A percentile compares a stretch with the other conserved stretches of the same genome.
phyloP scores from a whole-genome alignment of 495 filamentous ascomycete genomes.

The Pyronema omphalodes region DNA sequence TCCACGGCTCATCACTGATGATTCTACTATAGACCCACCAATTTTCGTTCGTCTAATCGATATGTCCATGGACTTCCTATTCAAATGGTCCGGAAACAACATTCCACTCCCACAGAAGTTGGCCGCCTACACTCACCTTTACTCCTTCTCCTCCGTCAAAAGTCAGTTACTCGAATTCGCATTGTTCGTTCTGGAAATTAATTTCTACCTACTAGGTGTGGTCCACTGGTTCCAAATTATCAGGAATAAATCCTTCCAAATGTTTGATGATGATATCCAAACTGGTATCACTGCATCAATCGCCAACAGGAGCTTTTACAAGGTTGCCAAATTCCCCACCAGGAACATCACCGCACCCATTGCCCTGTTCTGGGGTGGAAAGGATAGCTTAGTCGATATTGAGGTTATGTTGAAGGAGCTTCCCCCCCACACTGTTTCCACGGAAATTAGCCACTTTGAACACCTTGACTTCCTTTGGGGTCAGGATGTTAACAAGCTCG shows the following conservation, averaged over 20 bases:
- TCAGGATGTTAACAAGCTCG: slow-evolving; percentile 57
- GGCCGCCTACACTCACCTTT: slow-evolving; percentile 89
- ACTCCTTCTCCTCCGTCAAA: slow-evolving; percentile 90
- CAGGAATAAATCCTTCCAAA: slow-evolving; percentile 82
- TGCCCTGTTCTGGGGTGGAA: slow-evolving; percentile 80
- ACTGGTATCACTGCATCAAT: slow-evolving; percentile 34
- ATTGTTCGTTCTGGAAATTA: background rate
- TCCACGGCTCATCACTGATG: background rate
- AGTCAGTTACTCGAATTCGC: slow-evolving; percentile 32
- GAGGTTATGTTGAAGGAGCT: slow-evolving; percentile 76
- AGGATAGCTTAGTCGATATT: slow-evolving; percentile 90
- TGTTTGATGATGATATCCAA: slow-evolving; percentile 90
- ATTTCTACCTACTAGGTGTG: slow-evolving; percentile 1
- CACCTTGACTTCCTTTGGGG: slow-evolving; percentile 98
- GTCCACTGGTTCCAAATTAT: slow-evolving; percentile 99
- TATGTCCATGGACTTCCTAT: slow-evolving; percentile 58
- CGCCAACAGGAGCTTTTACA: slow-evolving; percentile 48
- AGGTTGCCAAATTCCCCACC: slow-evolving; percentile 89
- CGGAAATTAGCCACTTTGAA: slow-evolving; percentile 74
- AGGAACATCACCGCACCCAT: slow-evolving; percentile 93
- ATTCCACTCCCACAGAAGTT: slow-evolving; percentile 80
- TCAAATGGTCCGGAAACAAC: slow-evolving; percentile 76
- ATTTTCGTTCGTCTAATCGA: slow-evolving; percentile 86
- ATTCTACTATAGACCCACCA: slow-evolving; percentile 46
- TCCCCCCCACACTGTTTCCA: slow-evolving; percentile 64